These are phyloP conservation scores for Globisporangium carolinianum DNA, from an alignment of 352 stramenopile species.

Conservation along the genomic window DNA sequence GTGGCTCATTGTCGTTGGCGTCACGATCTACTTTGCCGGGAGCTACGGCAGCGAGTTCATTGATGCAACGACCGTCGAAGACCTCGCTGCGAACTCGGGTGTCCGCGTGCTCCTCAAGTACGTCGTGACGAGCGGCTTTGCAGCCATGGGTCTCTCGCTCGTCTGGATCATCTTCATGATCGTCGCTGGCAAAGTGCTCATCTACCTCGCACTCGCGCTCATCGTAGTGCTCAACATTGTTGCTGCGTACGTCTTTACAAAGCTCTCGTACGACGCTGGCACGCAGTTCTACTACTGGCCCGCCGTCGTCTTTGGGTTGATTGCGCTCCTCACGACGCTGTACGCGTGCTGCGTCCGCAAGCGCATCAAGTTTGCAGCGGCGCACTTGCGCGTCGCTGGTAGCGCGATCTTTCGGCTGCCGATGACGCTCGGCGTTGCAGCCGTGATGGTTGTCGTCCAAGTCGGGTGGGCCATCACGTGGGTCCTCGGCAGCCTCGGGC, in stretches of 20 bases:
- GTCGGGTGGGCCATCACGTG: constrained; percentile 84
- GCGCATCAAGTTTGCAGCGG: constrained; percentile 89
- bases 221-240: constrained; percentile 50
- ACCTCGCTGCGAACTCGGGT: constrained; percentile 27
- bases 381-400: constrained; percentile 86
- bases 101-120: constrained; percentile 56
- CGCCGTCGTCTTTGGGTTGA: constrained; percentile 40
- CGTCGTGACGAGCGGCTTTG: constrained; percentile 40
- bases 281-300: constrained; percentile 66
- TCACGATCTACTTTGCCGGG: constrained; percentile 27
- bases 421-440: constrained; percentile 77
- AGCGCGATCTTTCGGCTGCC: constrained; percentile 79
- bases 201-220: constrained; percentile 40
- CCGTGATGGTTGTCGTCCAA: constrained; percentile 81
- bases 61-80: constrained; percentile 36
- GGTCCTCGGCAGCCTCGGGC: constrained; percentile 72
- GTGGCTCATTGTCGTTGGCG: constrained; percentile 55
- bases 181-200: constrained; percentile 6
- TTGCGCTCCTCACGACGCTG: constrained; percentile 37
- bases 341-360: constrained; percentile 71
- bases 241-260: constrained; percentile 57
- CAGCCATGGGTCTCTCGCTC: constrained; percentile 45
- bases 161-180: neutral
- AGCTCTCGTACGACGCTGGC: constrained; percentile 53
- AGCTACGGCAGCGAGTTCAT: constrained; percentile 66